Percentiles rank a stretch among this genome's conserved stretches.
Conservation (phyloP, 371 early-diverging fungal species). For the Capniomyces stellatus region DNA sequence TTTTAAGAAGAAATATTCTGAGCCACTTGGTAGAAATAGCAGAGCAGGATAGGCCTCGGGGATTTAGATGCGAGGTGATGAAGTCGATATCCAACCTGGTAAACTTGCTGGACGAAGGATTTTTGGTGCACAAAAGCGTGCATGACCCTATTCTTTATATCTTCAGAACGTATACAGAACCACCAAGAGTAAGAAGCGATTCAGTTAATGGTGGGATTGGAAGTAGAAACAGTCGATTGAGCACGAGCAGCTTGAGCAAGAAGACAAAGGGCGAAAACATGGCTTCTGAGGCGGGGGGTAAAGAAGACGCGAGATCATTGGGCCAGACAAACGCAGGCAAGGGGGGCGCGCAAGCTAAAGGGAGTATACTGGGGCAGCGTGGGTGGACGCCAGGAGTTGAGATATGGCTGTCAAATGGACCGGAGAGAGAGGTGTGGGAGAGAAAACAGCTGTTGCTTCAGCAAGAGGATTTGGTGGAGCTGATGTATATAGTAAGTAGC, state of each 20-base stretch:
- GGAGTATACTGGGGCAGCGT: background rate
- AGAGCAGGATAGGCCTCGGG: constrained; percentile 62
- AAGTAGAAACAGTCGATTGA: no score
- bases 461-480: constrained; percentile 66
- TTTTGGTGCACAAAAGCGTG: constrained; percentile 74
- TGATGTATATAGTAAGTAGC: constrained; percentile 72
- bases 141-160: constrained; percentile 72
- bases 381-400: background rate
- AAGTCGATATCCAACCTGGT: constrained; percentile 66
- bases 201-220: constrained; percentile 6
- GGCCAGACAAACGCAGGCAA: background rate
- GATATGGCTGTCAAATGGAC: constrained; percentile 10
- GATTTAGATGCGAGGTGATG: constrained; percentile 71
- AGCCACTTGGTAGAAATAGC: constrained; percentile 58
- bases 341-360: background rate
- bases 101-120: constrained; percentile 63
- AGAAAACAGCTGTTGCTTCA: constrained; percentile 22
- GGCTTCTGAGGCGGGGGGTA: background rate
- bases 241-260: constrained; percentile 1
- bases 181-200: constrained; percentile 3
- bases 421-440: constrained; percentile 27
- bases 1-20: constrained; percentile 65
- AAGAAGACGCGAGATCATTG: constrained; percentile 6
- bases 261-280: background rate
- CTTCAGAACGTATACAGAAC: constrained; percentile 44